Percentiles rank a stretch among this genome's conserved stretches.
Evolutionary conservation across 2,329 filamentous ascomycete species (phyloP).

Genomic region (Aspergillus sclerotialis): DNA sequence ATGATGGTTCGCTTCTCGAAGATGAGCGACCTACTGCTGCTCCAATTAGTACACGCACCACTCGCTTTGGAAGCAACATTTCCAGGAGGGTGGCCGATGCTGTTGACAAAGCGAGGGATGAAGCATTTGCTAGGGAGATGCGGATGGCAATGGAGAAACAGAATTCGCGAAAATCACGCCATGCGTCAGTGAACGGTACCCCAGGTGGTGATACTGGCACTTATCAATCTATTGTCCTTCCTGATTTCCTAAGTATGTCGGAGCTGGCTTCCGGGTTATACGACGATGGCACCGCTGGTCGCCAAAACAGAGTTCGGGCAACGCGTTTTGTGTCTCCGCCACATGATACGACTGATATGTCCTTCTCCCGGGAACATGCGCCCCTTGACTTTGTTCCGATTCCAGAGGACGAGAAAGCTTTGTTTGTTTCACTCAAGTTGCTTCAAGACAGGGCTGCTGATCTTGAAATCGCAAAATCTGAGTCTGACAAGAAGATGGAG

Average conservation of each 20-base stretch:
- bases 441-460: slow-evolving; percentile 52
- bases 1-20: slow-evolving; percentile 45
- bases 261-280: slow-evolving; percentile 55
- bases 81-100: slow-evolving; percentile 34
- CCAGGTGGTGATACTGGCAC: slow-evolving; percentile 41
- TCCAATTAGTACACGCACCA: slow-evolving; percentile 42
- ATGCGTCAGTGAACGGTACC: slow-evolving; percentile 14
- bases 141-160: slow-evolving; percentile 17
- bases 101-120: slow-evolving; percentile 30
- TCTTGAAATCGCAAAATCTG: slow-evolving; percentile 50
- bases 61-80: slow-evolving; percentile 48
- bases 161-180: slow-evolving; percentile 18
- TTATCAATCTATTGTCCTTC: slow-evolving; percentile 54
- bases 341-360: slow-evolving; percentile 25
- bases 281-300: slow-evolving; percentile 51
- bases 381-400: slow-evolving; percentile 50
- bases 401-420: slow-evolving; percentile 56
- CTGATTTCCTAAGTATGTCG: slow-evolving; percentile 55
- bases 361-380: slow-evolving; percentile 33
- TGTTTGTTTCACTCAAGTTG: slow-evolving; percentile 54
- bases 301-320: slow-evolving; percentile 40
- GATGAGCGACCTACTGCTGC: slow-evolving; percentile 43
- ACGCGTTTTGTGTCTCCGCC: slow-evolving; percentile 50
- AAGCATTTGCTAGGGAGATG: slow-evolving; percentile 25
- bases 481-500: slow-evolving; percentile 43